phyloP scores from a whole-genome alignment of 2,329 filamentous ascomycete species.

The Colletotrichum karsti region DNA sequence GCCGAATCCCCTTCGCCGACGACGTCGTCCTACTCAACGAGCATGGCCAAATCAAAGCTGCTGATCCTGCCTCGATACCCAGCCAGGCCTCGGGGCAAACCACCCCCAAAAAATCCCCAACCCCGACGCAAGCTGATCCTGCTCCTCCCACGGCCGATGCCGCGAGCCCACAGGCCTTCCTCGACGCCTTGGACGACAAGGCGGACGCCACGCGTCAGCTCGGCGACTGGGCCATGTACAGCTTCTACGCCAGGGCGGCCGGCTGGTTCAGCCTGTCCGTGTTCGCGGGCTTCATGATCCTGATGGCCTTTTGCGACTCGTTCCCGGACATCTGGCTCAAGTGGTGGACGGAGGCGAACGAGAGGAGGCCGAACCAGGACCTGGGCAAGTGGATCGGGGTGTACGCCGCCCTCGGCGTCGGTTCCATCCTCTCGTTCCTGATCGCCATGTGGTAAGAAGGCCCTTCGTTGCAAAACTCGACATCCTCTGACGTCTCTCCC shows the following conservation, averaged over 20 bases:
- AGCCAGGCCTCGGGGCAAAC: background rate
- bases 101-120: no score
- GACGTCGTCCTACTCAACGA: background rate
- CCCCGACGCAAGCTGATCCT: accelerated
- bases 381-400: conserved; percentile 47
- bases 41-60: background rate
- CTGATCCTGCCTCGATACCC: background rate
- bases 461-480: background rate
- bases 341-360: conserved; percentile 55
- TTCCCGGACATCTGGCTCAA: conserved; percentile 53
- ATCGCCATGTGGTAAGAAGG: conserved; percentile 10
- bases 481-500: background rate
- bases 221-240: conserved; percentile 22
- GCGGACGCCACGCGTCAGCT: conserved; percentile 20
- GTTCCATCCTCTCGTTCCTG: conserved; percentile 1
- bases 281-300: conserved; percentile 33
- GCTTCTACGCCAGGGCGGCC: conserved; percentile 37
- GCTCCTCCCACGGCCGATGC: no score
- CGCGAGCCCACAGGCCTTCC: background rate
- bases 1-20: conserved; percentile 30
- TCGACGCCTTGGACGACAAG: conserved; percentile 11
- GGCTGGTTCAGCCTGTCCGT: conserved; percentile 34
- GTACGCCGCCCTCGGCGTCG: conserved; percentile 34
- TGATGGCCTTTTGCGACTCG: conserved; percentile 34
- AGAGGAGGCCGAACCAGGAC: conserved; percentile 42